Base-by-base conservation (phyloP, 208 protist species). In the Wallacemonas sp. region DNA sequence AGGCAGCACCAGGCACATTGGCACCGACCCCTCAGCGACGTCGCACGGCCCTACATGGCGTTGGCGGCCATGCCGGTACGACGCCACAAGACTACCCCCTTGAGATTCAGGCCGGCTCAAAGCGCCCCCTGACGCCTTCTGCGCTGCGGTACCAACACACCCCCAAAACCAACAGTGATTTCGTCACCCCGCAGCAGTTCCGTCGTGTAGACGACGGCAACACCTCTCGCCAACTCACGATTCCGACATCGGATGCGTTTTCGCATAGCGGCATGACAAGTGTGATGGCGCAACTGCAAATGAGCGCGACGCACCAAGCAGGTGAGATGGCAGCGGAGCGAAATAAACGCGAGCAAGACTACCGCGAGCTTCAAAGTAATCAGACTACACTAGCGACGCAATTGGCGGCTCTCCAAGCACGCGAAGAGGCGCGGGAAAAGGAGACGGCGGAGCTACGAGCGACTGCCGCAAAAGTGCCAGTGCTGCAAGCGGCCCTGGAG, bases 191-290 rank as follows among this genome's bases (percentile, higher is more conserved):
- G 17, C 9, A 49, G 44, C 44, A 49, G 44, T 49, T 26, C 17
- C 44, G 44, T 6, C 9, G 44, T 5, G 5, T 49, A 8, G 44
- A 49, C 5, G 22, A 5, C 9, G 44, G 44, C 9, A 19, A 5
- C 44, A 21, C 44, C 9, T 22, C 44, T 19, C 44, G 44, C 17
- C 5, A 4, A 49, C 44, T 5, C 21, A 19, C 11, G 24, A 9
- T 2, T 19, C 46, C 46, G 4, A 24, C 30, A 42, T 31, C 12
- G 12, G 30, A 21, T 42, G 41, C 30, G 30, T 22, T 11, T 58
- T 67, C 63, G 34, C 55, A 69, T 49, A 42, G 45, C 1, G 45
- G 59, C 45, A 49, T 75, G 33, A 67, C 59, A 8, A 28, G 58
- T 45, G 21, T 65, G 44, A 51, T 65, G n/a, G 17, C 11, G 14